These are phyloP conservation scores for Citrullus amarus DNA, from an alignment of 306 rosid genomes.

Conservation along the genomic window DNA sequence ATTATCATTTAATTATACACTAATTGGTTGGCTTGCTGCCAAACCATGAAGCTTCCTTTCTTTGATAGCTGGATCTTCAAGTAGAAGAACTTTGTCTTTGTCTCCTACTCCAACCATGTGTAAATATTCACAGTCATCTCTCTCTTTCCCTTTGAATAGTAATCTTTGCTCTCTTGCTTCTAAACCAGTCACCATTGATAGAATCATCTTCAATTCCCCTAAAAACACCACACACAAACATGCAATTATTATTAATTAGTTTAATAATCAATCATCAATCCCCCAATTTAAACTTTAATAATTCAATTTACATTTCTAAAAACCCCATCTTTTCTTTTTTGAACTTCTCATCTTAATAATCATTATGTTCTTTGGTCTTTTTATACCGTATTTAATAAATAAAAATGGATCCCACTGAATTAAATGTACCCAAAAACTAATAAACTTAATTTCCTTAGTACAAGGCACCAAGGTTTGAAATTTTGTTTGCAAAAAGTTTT, in stretches of 20 bases:
- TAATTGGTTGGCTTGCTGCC: conserved; percentile 29
- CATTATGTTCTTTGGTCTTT: no score
- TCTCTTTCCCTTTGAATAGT: conserved; percentile 82
- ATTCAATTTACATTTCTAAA: not conserved
- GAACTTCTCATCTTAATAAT: no score
- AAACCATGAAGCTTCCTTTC: conserved; percentile 60
- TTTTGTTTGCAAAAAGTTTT: no score
- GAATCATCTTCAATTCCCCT: conserved; percentile 75
- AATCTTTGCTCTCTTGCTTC: conserved; percentile 82
- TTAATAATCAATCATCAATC: not conserved
- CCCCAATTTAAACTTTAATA: not conserved
- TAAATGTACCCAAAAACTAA: no score
- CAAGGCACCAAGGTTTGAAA: no score
- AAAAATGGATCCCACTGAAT: no score
- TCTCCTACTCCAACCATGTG: conserved; percentile 95
- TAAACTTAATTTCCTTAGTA: no score
- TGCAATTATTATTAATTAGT: not conserved
- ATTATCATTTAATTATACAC: conserved; percentile 26
- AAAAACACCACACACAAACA: not conserved
- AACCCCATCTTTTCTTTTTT: no score
- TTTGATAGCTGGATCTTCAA: conserved; percentile 80
- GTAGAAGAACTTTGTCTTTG: conserved; percentile 76
- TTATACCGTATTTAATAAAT: no score
- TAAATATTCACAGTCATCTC: conserved; percentile 61
- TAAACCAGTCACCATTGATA: conserved; percentile 54